A percentile compares a stretch with the other conserved stretches of the same genome.
These are phyloP conservation scores for Colletotrichum agaves DNA, from an alignment of 2,329 filamentous ascomycete species.

Conservation along the genomic window DNA sequence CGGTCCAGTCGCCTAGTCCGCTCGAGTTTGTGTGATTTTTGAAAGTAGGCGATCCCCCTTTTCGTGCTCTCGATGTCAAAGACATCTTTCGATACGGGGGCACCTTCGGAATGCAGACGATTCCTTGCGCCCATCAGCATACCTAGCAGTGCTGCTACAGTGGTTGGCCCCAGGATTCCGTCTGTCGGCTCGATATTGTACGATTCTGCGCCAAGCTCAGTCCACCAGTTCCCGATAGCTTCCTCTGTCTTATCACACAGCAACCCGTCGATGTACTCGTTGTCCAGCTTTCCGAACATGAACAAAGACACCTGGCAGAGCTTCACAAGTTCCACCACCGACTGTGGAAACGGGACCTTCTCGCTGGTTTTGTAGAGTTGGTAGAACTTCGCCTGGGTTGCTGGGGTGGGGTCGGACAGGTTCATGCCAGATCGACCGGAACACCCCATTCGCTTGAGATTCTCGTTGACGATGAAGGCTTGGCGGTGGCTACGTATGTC, in stretches of 20 bases:
- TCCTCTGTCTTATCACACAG: slow-evolving; percentile 94
- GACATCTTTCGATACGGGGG: slow-evolving; percentile 87
- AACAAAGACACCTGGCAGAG: slow-evolving; percentile 90
- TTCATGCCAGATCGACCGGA: slow-evolving; percentile 89
- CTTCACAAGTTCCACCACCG: slow-evolving; percentile 89
- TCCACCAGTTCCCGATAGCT: slow-evolving; percentile 95
- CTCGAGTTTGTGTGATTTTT: slow-evolving; percentile 86
- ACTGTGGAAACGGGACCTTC: slow-evolving; percentile 78
- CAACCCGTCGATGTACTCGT: slow-evolving; percentile 89
- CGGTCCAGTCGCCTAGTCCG: slow-evolving; percentile 84
- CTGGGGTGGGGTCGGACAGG: slow-evolving; percentile 79
- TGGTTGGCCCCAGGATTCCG: slow-evolving; percentile 91
- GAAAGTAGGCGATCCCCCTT: slow-evolving; percentile 86
- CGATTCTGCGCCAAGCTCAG: slow-evolving; percentile 88
- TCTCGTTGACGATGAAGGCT: slow-evolving; percentile 92
- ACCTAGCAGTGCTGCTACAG: slow-evolving; percentile 87
- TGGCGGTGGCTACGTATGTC: slow-evolving; percentile 83
- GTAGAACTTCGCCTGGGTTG: slow-evolving; percentile 90
- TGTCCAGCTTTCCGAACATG: slow-evolving; percentile 87
- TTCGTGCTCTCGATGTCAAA: slow-evolving; percentile 89
- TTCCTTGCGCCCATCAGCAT: slow-evolving; percentile 92
- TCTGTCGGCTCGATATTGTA: slow-evolving; percentile 94
- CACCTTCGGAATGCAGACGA: slow-evolving; percentile 84
- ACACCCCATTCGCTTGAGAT: slow-evolving; percentile 91
- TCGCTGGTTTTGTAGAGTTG: slow-evolving; percentile 91